Evolutionary conservation across 2,329 filamentous ascomycete species (phyloP).

Genomic region (Parastagonospora nodorum): DNA sequence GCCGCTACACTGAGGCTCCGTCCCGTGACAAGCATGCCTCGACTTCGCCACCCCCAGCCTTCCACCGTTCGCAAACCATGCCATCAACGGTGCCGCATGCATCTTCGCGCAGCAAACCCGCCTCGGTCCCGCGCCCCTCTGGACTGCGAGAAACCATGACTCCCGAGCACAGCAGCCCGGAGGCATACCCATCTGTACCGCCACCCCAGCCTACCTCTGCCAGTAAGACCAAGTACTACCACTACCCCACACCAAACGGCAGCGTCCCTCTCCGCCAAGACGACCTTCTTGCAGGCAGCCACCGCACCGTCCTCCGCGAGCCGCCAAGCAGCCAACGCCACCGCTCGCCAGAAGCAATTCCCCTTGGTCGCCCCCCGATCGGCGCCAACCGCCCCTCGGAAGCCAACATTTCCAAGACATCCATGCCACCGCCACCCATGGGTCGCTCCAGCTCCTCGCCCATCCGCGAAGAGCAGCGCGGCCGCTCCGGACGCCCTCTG

Average conservation of each 20-base stretch:
- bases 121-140: conserved; percentile 28
- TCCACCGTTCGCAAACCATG: conserved; percentile 53
- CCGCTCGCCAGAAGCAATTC: conserved; percentile 22
- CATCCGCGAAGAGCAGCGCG: conserved; percentile 27
- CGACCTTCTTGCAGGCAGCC: conserved; percentile 29
- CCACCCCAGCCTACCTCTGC: conserved; percentile 19
- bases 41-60: conserved; percentile 39
- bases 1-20: conserved; percentile 32
- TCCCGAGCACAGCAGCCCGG: conserved; percentile 30
- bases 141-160: conserved; percentile 38
- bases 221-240: conserved; percentile 31
- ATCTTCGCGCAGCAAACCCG: conserved; percentile 35
- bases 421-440: conserved; percentile 18
- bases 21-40: conserved; percentile 33
- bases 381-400: conserved; percentile 36
- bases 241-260: conserved; percentile 31
- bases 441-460: conserved; percentile 30
- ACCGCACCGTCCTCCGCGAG: conserved; percentile 41
- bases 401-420: conserved; percentile 17
- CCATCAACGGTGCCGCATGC: conserved; percentile 32
- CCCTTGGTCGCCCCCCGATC: conserved; percentile 40
- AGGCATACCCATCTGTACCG: conserved; percentile 33
- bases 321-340: conserved; percentile 32
- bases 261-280: conserved; percentile 30
- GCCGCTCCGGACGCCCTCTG: conserved; percentile 26